phyloP scores from a whole-genome alignment of 148 eudicot genomes.

The Camellia granthamiana region DNA sequence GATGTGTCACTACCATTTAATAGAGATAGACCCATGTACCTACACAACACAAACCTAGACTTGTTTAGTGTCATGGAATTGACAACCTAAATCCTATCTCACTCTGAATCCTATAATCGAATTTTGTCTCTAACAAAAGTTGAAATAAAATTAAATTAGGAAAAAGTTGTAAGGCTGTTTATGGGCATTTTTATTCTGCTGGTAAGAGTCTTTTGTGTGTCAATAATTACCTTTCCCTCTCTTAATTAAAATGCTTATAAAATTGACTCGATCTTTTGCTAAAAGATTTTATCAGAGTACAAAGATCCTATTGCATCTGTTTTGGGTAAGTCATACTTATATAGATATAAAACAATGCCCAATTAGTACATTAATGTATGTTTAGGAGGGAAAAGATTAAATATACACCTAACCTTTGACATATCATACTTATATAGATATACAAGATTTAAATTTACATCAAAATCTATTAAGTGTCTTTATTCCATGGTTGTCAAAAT shows the following conservation, averaged over 20 bases:
- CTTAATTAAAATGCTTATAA: neutral
- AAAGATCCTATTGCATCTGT: neutral
- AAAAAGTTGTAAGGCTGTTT: neutral
- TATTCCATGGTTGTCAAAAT: no score
- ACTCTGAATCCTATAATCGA: no score
- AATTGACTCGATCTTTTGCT: neutral
- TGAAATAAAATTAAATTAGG: neutral
- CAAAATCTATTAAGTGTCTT: neutral
- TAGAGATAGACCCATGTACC: no score
- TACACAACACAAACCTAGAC: no score
- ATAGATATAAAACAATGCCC: no score
- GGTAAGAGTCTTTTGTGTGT: neutral
- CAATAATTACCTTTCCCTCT: neutral
- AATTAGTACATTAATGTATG: no score
- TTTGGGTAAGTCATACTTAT: neutral
- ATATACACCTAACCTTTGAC: no score
- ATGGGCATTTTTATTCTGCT: neutral
- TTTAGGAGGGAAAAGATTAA: no score
- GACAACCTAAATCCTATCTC: neutral
- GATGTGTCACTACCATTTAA: no score
- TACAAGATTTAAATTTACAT: neutral
- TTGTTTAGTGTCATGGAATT: no score
- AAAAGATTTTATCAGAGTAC: neutral
- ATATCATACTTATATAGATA: neutral
- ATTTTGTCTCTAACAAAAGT: neutral